A percentile compares a stretch with the other conserved stretches of the same genome.
These are phyloP conservation scores for Apiospora rasikravindrae DNA, from an alignment of 2,329 filamentous ascomycete genomes.

Conservation along the genomic window DNA sequence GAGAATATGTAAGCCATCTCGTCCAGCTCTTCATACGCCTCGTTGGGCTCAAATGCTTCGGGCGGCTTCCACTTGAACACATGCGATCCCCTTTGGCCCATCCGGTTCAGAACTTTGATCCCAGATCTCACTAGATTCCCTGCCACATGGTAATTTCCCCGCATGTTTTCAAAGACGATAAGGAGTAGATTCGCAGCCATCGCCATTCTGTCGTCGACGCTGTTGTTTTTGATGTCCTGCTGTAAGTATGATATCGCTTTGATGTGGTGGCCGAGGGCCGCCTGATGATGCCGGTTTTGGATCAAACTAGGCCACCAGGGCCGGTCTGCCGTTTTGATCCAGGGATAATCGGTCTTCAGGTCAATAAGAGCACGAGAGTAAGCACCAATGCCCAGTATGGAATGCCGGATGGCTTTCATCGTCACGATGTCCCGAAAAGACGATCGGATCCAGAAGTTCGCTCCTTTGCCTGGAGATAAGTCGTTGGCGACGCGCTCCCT, in stretches of 20 bases:
- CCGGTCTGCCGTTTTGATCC: conserved; percentile 22
- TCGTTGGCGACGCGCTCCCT: conserved; percentile 30
- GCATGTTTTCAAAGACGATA: conserved; percentile 38
- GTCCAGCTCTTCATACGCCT: conserved; percentile 29
- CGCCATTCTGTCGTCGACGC: conserved; percentile 30
- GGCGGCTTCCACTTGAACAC: conserved; percentile 15
- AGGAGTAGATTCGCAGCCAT: conserved; percentile 36
- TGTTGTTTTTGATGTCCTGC: conserved; percentile 29
- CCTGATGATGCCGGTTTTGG: conserved; percentile 32
- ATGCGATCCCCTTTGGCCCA: conserved; percentile 23
- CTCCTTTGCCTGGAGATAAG: conserved; percentile 31
- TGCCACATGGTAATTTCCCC: conserved; percentile 36
- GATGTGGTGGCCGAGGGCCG: conserved; percentile 34
- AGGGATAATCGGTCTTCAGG: conserved; percentile 27
- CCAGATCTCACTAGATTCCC: conserved; percentile 34
- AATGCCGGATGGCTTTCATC: conserved; percentile 33
- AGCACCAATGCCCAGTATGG: conserved; percentile 35
- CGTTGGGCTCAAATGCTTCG: not conserved
- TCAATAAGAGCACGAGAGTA: conserved; percentile 34
- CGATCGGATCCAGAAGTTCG: conserved; percentile 33
- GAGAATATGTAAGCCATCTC: conserved; percentile 36
- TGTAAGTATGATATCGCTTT: conserved; percentile 33
- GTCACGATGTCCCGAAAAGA: conserved; percentile 33
- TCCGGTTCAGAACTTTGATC: conserved; percentile 33
- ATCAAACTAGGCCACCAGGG: conserved; percentile 32